Evolutionary conservation across 768 basidiomycete species (phyloP).

Genomic region (Clitopilus hobsonii): DNA sequence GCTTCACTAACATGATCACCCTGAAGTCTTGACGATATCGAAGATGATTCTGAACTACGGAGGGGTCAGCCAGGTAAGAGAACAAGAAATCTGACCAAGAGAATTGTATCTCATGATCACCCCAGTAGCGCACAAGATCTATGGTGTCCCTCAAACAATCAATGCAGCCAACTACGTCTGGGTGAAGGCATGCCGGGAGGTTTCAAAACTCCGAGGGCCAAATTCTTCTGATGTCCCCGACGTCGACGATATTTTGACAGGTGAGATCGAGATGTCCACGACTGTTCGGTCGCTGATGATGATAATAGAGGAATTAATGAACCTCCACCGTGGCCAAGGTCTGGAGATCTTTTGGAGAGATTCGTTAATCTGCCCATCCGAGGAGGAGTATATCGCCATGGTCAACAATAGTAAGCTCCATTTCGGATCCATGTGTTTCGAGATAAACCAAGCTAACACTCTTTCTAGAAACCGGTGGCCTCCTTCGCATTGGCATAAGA

Average conservation of each 20-base stretch:
- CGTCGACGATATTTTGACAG: slow-evolving; percentile 43
- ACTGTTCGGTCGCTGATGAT: background rate
- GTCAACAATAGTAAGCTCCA: slow-evolving; percentile 80
- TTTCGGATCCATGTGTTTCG: background rate
- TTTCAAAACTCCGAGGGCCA: slow-evolving; percentile 51
- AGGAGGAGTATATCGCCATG: slow-evolving; percentile 94
- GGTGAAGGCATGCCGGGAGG: slow-evolving; percentile 86
- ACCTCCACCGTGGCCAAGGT: slow-evolving; percentile 91
- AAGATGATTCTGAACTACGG: slow-evolving; percentile 84
- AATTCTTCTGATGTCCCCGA: slow-evolving; percentile 18
- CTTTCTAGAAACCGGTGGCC: slow-evolving; percentile 82
- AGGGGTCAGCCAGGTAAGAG: slow-evolving; percentile 72
- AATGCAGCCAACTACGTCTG: slow-evolving; percentile 97
- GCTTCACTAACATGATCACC: background rate
- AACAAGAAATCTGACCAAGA: slow-evolving; percentile 33
- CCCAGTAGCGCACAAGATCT: slow-evolving; percentile 94
- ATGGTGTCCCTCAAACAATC: slow-evolving; percentile 94
- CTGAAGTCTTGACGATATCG: slow-evolving; percentile 88
- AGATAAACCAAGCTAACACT: background rate
- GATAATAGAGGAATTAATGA: slow-evolving; percentile 57
- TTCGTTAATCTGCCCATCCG: slow-evolving; percentile 83
- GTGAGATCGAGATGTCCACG: too few relatives aligned
- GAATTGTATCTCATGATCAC: background rate
- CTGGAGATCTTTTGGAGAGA: slow-evolving; percentile 95
- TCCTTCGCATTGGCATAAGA: slow-evolving; percentile 88